Conservation (phyloP, 1,284 basidiomycete species). For the Exobasidium rhododendri region DNA sequence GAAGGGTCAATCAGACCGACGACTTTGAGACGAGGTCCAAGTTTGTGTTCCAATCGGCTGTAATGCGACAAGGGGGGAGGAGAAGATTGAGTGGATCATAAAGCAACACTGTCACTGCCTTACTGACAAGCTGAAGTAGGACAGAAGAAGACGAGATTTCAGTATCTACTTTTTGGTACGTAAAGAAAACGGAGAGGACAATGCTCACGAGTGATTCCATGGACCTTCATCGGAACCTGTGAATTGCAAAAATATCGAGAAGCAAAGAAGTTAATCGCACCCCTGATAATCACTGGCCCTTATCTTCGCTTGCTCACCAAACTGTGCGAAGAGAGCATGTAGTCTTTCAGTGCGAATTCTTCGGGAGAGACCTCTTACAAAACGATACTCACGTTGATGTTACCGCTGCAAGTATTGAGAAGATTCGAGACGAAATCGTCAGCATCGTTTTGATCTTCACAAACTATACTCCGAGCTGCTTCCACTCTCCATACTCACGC, state of each 20-base stretch:
- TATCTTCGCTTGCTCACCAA: background rate
- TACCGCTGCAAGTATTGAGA: background rate
- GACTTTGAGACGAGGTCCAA: slow-evolving; percentile 92
- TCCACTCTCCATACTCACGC: slow-evolving; percentile 24
- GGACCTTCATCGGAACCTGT: slow-evolving; percentile 51
- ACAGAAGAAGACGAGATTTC: slow-evolving; percentile 3
- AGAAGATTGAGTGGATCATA: background rate
- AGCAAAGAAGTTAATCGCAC: background rate
- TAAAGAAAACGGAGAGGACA: background rate
- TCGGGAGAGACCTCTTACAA: no score
- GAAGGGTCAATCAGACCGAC: slow-evolving; percentile 90
- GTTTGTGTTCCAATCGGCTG: slow-evolving; percentile 61
- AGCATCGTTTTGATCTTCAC: background rate
- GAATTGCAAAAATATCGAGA: no score
- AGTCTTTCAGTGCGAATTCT: no score
- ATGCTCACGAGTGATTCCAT: slow-evolving; percentile 52
- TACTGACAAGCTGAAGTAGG: background rate
- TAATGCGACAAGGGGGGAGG: no score
- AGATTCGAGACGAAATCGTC: background rate
- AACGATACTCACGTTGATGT: background rate
- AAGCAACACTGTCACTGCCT: background rate
- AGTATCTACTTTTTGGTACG: background rate
- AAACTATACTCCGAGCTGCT: slow-evolving; percentile 22
- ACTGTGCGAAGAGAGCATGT: background rate
- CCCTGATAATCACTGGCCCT: no score